Base-by-base conservation (phyloP, 108 stramenopile species). In the Epithemia pelagica region DNA sequence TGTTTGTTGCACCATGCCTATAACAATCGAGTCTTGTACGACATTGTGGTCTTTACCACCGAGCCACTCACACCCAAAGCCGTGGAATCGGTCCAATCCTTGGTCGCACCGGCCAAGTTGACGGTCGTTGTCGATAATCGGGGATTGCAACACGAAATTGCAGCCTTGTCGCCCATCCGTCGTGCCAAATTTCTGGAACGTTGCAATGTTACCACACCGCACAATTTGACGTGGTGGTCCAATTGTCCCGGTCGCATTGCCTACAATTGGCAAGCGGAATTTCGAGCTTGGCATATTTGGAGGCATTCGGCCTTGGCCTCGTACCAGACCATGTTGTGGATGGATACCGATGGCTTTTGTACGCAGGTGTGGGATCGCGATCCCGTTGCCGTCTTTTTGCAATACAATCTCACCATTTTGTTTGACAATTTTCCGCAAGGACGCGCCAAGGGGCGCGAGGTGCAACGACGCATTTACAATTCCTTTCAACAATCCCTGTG, bases 261-360 rank as follows among this genome's bases (percentile, higher is more conserved):
- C 24, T 65, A 65, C 8, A 65, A 65, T 5, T 65, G 64, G 64
- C 61, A n/a, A n/a, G n/a, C n/a, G n/a, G n/a, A n/a, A n/a, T n/a
- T n/a, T n/a, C n/a, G n/a, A n/a, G n/a, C n/a, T 52, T n/a, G 62
- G 63, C 77, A 78, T 62, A 75, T 82, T 54, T 82, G 81, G 81
- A 61, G 28, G 20, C 76, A 78, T 7, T 31, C 54, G 2, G 71
- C 71, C 28, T 37, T 82, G 21, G 2, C 30, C 2, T 26, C 30
- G 24, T 82, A 82, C 37, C 61, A 71, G 55, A 76, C 67, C 56
- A 82, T 82, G 81, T 58, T 73, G n/a, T n/a, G n/a, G n/a, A n/a
- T n/a, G n/a, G n/a, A n/a, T n/a, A n/a, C n/a, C n/a, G n/a, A n/a
- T n/a, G 74, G 64, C 29, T 75, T 78, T 61, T 58, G 68, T 31